Percentiles rank a stretch among this genome's conserved stretches.
phyloP scores from a whole-genome alignment of 1,284 basidiomycete species.

The Rhodotorula sp. region DNA sequence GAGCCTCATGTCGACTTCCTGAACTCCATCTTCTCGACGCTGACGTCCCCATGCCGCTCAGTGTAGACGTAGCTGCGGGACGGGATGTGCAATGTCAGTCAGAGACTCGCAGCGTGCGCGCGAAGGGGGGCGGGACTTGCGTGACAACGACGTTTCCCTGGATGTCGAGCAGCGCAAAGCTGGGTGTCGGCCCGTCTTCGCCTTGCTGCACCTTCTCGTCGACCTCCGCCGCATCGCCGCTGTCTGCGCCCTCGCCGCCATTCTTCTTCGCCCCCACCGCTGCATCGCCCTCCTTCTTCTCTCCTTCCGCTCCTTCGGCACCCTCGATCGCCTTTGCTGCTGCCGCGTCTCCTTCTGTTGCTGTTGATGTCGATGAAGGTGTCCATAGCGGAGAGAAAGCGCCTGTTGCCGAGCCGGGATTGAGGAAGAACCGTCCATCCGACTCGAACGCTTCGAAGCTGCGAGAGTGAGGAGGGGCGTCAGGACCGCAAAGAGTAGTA shows the following conservation, averaged over 20 bases:
- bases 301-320: not conserved
- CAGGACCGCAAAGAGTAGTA: no score
- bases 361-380: not conserved
- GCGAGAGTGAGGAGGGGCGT: not conserved
- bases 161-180: conserved; percentile 90
- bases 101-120: not conserved
- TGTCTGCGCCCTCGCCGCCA: not conserved
- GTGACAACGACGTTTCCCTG: conserved; percentile 92
- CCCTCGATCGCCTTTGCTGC: not conserved
- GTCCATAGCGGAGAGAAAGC: conserved; percentile 56
- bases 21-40: conserved; percentile 51
- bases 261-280: not conserved
- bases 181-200: conserved; percentile 59
- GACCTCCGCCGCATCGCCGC: not conserved
- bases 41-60: conserved; percentile 82
- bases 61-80: conserved; percentile 74
- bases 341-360: not conserved
- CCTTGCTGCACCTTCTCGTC: not conserved
- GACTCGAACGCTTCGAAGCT: conserved; percentile 93
- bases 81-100: not conserved
- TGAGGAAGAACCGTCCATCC: conserved; percentile 89
- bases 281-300: conserved; percentile 1
- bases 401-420: conserved; percentile 92
- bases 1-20: not conserved
- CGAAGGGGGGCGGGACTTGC: not conserved